Base-by-base conservation (phyloP, 805 yeast genomes). In the Spathaspora boniae region DNA sequence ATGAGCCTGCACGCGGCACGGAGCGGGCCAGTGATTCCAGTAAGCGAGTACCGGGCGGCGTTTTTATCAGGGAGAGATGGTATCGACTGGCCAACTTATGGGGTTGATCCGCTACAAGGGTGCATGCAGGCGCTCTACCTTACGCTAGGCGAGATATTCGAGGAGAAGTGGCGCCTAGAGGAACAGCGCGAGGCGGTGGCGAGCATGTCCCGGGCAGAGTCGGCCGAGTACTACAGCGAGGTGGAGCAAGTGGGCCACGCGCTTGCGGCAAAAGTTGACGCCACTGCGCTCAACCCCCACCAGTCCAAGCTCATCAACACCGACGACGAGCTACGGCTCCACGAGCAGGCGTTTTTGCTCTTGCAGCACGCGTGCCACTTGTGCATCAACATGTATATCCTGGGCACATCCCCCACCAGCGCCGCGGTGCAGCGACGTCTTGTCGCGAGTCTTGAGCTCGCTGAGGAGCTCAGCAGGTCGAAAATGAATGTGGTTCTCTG, bases 401-500 rank as follows among this genome's bases (percentile, higher is more conserved):
- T 18, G 14, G 11, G 25, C n/a, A n/a, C 11, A 29, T 6, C 31
- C 9, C 31, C 31, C 11, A 21, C 31, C 6, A 11, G 16, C 20
- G 8, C 24, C 6, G 20, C 17, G 7, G 20, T 29, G n/a, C 31
- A 29, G 17, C 6, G 25, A 7, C 8, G 17, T 8, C 17, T 29
- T 6, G 6, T n/a, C 11, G 6, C 9, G 24, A 7, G 25, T 14
- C 20, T 29, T n/a, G 7, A 7, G 14, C 25, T 8, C 7, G 20
- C 20, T 29, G 31, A 29, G 6, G 16, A 29, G 25, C 20, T 29
- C 23, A n/a, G 9, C 6, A 16, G 20, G 14, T 29, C 31, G 6
- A n/a, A 29, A 29, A 7, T 29, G 31, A 6, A 29, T 18, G 20
- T 29, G 17, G 25, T n/a, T 6, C 12, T 29, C 6, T 29, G 31